Evolutionary conservation across 305 asterid species (phyloP), one percentile per base, ranked within the genome.

Genomic region (Lippia alba): DNA sequence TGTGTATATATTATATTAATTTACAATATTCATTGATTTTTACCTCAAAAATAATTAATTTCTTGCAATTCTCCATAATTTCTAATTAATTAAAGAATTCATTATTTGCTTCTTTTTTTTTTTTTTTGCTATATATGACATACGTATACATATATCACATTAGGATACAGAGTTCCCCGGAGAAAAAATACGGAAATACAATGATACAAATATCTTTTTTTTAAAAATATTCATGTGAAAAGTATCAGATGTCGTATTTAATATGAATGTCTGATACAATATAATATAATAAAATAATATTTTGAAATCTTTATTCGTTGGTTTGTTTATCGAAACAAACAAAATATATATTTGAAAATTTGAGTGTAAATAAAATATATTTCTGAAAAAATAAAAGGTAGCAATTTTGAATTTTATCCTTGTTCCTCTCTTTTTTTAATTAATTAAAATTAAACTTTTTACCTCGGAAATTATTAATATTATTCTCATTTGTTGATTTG

Each of bases 71-170:
- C 19, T 46, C 20, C 30, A 32, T 58, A 58, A 30, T 44, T 15
- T 56, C 56, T 62, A 32, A 57, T 70, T n/a, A 54, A 24, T 24
- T 24, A 24, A 24, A 24, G 30, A 24, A 34, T 15, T 10, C 55
- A 30, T 69, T 48, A 63, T 77, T 71, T 55, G 68, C 60, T 67
- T 67, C 56, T 77, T 64, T 24, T 77, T 70, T 64, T 67, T 61
- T 77, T 64, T 24, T 77, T 70, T 64, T 46, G 16, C 55, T 54
- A 17, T 24, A 33, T 39, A 24, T 24, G 30, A 24, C 30, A 24
- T 24, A 24, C 30, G 3, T 1, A 24, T 24, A 24, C 30, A 24
- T 24, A 24, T 24, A 1, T 24, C n/a, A n/a, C n/a, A n/a, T n/a
- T n/a, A n/a, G n/a, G n/a, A n/a, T n/a, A n/a, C n/a, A n/a, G n/a